A percentile compares a stretch with the other conserved stretches of the same genome.
phyloP scores from a whole-genome alignment of 176 grass and related monocot species.

The Oryza punctata region DNA sequence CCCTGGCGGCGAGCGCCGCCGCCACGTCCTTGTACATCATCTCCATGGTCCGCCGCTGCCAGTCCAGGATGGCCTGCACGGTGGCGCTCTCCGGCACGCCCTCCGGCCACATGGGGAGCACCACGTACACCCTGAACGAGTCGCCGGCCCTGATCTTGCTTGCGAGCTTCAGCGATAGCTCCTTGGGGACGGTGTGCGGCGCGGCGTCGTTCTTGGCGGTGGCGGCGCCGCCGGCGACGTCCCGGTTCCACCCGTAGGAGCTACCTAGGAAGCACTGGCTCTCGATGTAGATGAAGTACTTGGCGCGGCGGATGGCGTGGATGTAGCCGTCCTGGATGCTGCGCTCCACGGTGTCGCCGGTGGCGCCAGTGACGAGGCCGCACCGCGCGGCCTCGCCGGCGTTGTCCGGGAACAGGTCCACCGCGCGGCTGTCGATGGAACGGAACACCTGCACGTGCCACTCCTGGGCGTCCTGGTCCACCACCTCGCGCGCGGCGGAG shows the following conservation, averaged over 20 bases:
- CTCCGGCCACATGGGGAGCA: conserved; percentile 52
- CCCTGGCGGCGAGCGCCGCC: conserved; percentile 31
- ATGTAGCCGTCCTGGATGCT: conserved; percentile 45
- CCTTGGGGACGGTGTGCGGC: conserved; percentile 39
- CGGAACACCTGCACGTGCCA: conserved; percentile 95
- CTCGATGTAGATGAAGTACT: conserved; percentile 45
- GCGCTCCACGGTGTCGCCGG: conserved; percentile 34
- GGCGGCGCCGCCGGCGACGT: not conserved
- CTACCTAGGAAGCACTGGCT: conserved; percentile 46
- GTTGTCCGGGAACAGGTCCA: conserved; percentile 26
- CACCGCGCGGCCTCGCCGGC: not conserved
- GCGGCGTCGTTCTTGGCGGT: conserved; percentile 1
- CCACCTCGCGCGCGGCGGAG: conserved; percentile 40
- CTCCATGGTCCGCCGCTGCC: conserved; percentile 40
- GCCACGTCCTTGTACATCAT: conserved; percentile 52
- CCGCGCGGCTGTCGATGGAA: conserved; percentile 60
- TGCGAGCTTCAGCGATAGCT: conserved; percentile 45
- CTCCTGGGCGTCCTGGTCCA: not conserved
- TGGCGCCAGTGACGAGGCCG: conserved; percentile 21
- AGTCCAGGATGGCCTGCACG: conserved; percentile 42
- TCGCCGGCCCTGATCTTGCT: conserved; percentile 35
- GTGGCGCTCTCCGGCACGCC: conserved; percentile 29
- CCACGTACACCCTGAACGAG: conserved; percentile 31
- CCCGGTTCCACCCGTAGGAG: conserved; percentile 16
- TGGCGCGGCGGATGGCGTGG: conserved; percentile 44